Evolutionary conservation across 495 filamentous ascomycete species (phyloP).

Genomic region (Penicillium robsamsonii): DNA sequence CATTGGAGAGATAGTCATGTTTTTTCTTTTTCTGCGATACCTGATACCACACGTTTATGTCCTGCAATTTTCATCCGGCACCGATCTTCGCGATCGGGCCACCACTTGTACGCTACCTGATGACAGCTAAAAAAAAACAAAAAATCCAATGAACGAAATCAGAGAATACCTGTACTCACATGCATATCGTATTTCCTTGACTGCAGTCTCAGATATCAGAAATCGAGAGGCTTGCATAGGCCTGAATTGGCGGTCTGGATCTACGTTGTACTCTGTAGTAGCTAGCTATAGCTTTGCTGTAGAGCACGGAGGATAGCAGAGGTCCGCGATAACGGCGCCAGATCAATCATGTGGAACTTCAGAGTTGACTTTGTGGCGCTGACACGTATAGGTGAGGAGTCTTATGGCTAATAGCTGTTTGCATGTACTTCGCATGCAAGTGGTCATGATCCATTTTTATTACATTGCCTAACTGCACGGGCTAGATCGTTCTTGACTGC

Average conservation of each 20-base stretch:
- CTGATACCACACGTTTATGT: slow-evolving; percentile 36
- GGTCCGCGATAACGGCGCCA: slow-evolving; percentile 18
- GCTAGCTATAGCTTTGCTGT: slow-evolving; percentile 6
- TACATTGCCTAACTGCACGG: neutral
- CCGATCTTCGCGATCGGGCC: slow-evolving; percentile 2
- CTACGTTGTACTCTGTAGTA: neutral
- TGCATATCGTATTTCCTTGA: slow-evolving; percentile 20
- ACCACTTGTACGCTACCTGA: slow-evolving; percentile 28
- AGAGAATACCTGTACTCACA: slow-evolving; percentile 1
- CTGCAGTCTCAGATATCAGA: slow-evolving; percentile 7
- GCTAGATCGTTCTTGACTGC: neutral
- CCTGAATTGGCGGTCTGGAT: slow-evolving; percentile 28
- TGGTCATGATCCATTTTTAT: slow-evolving; percentile 1
- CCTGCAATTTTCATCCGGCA: slow-evolving; percentile 9
- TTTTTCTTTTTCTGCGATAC: slow-evolving; percentile 31
- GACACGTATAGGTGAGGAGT: slow-evolving; percentile 27
- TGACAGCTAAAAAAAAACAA: slow-evolving; percentile 14
- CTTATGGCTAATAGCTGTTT: neutral
- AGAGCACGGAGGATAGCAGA: slow-evolving; percentile 9
- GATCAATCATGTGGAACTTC: slow-evolving; percentile 19
- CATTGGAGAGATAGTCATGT: slow-evolving; percentile 16
- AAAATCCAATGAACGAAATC: slow-evolving; percentile 17
- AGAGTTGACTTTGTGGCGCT: slow-evolving; percentile 26
- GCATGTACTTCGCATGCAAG: slow-evolving; percentile 2
- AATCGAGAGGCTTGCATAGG: slow-evolving; percentile 13